These are phyloP conservation scores for Cyberlindnera meyerae DNA, from an alignment of 805 yeast species.

Conservation along the genomic window DNA sequence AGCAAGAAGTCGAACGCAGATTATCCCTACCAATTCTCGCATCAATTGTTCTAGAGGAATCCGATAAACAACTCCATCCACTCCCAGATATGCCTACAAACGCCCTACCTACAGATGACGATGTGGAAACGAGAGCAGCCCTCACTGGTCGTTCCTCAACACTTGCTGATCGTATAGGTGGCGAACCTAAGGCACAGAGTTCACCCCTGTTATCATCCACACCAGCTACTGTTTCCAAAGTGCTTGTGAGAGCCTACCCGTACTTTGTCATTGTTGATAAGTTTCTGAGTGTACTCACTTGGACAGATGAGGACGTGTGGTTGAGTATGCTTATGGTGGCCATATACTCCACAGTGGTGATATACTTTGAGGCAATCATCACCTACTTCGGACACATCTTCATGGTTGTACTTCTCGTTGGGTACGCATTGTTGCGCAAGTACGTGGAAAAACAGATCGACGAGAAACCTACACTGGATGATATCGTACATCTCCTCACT, in stretches of 20 bases:
- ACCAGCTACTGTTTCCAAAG: conserved; percentile 86
- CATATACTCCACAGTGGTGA: conserved; percentile 49
- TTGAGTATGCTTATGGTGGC: conserved; percentile 58
- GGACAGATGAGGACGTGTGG: conserved; percentile 89
- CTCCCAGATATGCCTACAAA: background rate
- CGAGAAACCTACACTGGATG: conserved; percentile 78
- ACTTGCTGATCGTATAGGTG: conserved; percentile 19
- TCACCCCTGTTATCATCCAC: conserved; percentile 85
- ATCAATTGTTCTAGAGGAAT: background rate
- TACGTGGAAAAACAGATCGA: conserved; percentile 55
- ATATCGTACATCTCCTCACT: conserved; percentile 71
- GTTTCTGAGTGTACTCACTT: conserved; percentile 67
- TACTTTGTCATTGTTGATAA: conserved; percentile 71
- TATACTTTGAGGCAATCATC: conserved; percentile 75
- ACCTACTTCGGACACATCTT: conserved; percentile 80
- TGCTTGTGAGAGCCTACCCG: conserved; percentile 80
- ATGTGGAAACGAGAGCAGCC: conserved; percentile 33
- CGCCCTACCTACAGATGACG: conserved; percentile 22
- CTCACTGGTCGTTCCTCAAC: conserved; percentile 34
- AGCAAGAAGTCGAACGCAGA: no score
- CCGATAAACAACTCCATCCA: background rate
- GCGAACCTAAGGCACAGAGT: conserved; percentile 23
- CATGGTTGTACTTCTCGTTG: conserved; percentile 54
- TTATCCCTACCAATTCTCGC: background rate
- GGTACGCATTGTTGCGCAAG: conserved; percentile 55